Conservation (phyloP, 2,329 filamentous ascomycete species). For the Dryadomyces sulphureus region DNA sequence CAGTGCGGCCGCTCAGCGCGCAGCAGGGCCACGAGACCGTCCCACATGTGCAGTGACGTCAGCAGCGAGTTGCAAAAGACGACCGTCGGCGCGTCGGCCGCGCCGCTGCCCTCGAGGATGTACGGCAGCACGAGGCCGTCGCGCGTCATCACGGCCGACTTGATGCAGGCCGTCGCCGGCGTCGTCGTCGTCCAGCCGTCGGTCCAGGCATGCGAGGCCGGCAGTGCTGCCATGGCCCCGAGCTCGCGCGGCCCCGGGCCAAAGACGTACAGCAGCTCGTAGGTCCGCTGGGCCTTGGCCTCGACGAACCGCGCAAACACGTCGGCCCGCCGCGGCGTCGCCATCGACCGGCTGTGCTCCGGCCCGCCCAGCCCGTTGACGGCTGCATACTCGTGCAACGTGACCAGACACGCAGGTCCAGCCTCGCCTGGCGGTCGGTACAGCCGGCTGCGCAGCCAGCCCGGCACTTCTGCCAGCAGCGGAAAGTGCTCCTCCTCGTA, state of each 20-base stretch:
- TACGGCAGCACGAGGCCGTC: constrained; percentile 60
- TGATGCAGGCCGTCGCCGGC: constrained; percentile 32
- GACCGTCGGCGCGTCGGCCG: constrained; percentile 53
- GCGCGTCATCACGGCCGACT: constrained; percentile 52
- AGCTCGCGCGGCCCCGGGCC: constrained; percentile 60
- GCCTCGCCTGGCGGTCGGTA: constrained; percentile 52
- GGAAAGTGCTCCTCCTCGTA: constrained; percentile 60
- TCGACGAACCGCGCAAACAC: constrained; percentile 45
- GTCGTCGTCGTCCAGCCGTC: constrained; percentile 42
- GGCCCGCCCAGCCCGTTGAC: constrained; percentile 51
- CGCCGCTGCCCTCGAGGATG: constrained; percentile 56
- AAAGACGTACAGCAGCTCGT: constrained; percentile 67
- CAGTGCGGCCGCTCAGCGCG: constrained; percentile 44
- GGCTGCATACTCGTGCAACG: constrained; percentile 58
- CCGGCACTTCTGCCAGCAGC: constrained; percentile 58
- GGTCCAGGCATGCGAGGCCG: constrained; percentile 31
- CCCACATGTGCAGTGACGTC: constrained; percentile 69
- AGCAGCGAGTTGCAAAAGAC: constrained; percentile 71
- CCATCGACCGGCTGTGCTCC: constrained; percentile 47
- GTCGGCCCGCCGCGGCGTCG: constrained; percentile 45
- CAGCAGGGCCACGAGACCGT: constrained; percentile 52
- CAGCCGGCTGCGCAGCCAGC: constrained; percentile 61
- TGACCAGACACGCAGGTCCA: constrained; percentile 48
- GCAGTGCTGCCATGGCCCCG: constrained; percentile 34
- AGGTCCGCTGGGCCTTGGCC: constrained; percentile 42